Base-by-base conservation (phyloP, 805 yeast genomes). In the Metschnikowia gelsemii region DNA sequence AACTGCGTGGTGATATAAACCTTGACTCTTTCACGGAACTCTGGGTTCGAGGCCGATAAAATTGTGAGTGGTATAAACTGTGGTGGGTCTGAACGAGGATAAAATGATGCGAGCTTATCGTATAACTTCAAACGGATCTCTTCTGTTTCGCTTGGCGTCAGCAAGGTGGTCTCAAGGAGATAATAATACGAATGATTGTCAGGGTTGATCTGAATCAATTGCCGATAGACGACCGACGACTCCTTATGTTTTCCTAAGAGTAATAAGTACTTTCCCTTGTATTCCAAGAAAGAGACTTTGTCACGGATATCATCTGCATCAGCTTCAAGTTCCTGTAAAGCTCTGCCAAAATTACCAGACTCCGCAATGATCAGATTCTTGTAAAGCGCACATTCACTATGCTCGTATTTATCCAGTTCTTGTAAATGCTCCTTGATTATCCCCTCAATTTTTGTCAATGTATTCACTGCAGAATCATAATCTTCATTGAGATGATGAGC, bases 41-140 rank as follows among this genome's bases (percentile, higher is more conserved):
- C 61, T 20, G 75, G 70, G 29, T 58, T 58, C 8, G 73, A 75
- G 12, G 82, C 80, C 9, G 76, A 66, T 30, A 86, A 66, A 51
- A 87, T 87, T 0, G 84, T 75, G 57, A 91, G 72, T 11, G 97
- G 97, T 36, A 88, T 73, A 50, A 77, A 80, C 51, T 74, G 75
- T 21, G 93, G 89, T 20, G 91, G 82, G 57, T 89, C 96, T 2
- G 91, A 79, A 50, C 75, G 79, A 24, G 97, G 97, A 62, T 88
- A 90, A 56, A 86, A 82, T 32, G 57, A 62, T 2, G 78, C 73
- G 47, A 90, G 67, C 49, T 78, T 82, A 33, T 73, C 78, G 61
- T 88, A 91, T 45, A 91, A 62, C 13, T 70, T 73, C 40, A 75
- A 62, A 59, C 84, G 77, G 37, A 67, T 56, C n/a, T 70, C 72